Evolutionary conservation across 176 grass and related monocot genomes (phyloP).

Genomic region (Puya raimondii): DNA sequence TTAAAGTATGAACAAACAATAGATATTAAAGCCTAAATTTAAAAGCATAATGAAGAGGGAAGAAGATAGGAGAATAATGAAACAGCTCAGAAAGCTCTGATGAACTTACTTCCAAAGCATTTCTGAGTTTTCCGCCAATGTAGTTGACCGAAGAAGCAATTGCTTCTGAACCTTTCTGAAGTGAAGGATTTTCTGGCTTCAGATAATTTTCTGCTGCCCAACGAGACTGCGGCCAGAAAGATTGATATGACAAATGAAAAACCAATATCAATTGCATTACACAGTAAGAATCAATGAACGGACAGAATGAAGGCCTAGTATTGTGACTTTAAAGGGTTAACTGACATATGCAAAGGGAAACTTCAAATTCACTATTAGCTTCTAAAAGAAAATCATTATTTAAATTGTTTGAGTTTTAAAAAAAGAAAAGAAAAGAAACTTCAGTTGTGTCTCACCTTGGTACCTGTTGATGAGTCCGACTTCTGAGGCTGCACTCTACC

Average conservation of each 20-base stretch:
- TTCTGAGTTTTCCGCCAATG: slow-evolving; percentile 4
- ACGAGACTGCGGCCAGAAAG: background rate
- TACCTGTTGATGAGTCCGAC: background rate
- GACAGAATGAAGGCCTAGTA: background rate
- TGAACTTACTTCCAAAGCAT: slow-evolving; percentile 6
- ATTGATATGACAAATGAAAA: background rate
- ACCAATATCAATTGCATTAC: background rate
- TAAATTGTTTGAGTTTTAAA: no score
- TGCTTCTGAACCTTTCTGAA: slow-evolving; percentile 11
- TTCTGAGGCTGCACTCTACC: background rate
- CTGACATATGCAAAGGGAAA: no score
- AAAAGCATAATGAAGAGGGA: background rate
- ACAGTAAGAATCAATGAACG: background rate
- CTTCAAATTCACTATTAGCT: no score
- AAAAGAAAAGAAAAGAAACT: background rate
- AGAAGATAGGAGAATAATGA: background rate
- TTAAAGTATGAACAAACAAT: background rate
- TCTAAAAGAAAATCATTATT: no score
- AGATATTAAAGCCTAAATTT: background rate
- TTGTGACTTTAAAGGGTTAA: background rate
- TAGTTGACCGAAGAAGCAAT: slow-evolving; percentile 16
- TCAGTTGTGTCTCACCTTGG: background rate
- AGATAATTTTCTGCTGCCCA: background rate
- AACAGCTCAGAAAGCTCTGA: background rate
- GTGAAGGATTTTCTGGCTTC: slow-evolving; percentile 7